Conservation (phyloP, 805 yeast species). For the Wickerhamiella occidentalis region DNA sequence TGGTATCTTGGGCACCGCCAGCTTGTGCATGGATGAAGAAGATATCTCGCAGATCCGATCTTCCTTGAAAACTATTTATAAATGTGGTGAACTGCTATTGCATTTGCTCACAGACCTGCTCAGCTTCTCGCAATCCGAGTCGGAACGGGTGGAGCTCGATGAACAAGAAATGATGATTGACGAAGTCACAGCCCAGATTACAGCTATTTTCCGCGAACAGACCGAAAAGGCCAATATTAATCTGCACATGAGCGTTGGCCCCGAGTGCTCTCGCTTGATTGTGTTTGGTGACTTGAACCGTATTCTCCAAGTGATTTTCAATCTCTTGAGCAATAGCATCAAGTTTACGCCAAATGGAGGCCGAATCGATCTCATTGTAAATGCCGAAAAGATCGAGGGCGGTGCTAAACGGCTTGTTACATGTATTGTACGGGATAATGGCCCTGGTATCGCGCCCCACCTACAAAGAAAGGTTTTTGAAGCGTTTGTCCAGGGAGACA, state of each 20-base stretch:
- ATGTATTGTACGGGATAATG: conserved; percentile 75
- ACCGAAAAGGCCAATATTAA: conserved; percentile 45
- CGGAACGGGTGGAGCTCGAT: conserved; percentile 72
- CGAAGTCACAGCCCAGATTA: conserved; percentile 75
- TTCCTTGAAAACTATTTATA: conserved; percentile 67
- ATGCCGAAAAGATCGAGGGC: conserved; percentile 6
- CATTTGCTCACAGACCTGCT: conserved; percentile 83
- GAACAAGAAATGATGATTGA: conserved; percentile 64
- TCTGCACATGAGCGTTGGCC: conserved; percentile 39
- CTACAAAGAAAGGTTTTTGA: conserved; percentile 80
- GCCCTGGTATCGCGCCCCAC: conserved; percentile 83
- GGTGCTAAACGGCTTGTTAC: conserved; percentile 47
- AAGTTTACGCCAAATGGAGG: conserved; percentile 92
- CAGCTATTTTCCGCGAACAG: conserved; percentile 70
- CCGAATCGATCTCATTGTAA: conserved; percentile 43
- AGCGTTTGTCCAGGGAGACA: conserved; percentile 96
- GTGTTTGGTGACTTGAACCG: conserved; percentile 82
- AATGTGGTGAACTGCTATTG: conserved; percentile 80
- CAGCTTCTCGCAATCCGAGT: conserved; percentile 84
- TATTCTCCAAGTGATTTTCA: conserved; percentile 84
- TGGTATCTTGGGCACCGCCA: conserved; percentile 93
- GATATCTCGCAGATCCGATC: conserved; percentile 47
- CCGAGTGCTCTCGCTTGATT: conserved; percentile 36
- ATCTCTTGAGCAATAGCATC: conserved; percentile 76
- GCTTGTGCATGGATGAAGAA: conserved; percentile 79